A percentile compares a stretch with the other conserved stretches of the same genome.
These are phyloP conservation scores for Colletotrichum falcatum DNA, from an alignment of 2,329 filamentous ascomycete genomes.

Conservation along the genomic window DNA sequence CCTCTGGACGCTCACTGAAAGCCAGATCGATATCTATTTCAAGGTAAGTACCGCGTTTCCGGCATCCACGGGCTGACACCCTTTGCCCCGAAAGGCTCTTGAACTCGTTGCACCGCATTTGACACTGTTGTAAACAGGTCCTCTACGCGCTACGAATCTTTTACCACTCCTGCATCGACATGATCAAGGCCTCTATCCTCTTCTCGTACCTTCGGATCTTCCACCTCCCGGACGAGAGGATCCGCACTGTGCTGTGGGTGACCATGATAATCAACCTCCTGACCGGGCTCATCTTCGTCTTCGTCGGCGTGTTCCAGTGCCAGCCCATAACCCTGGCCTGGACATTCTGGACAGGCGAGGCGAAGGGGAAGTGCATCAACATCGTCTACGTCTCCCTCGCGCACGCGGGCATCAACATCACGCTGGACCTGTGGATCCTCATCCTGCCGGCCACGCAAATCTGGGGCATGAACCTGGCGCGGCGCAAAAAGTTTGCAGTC, in stretches of 20 bases:
- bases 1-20: constrained; percentile 22
- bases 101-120: accelerated
- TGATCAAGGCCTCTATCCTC: constrained; percentile 35
- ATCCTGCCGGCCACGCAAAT: constrained; percentile 21
- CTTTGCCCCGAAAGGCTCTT: no score
- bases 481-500: constrained; percentile 20
- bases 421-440: constrained; percentile 32
- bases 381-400: constrained; percentile 2
- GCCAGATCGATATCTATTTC: constrained; percentile 11
- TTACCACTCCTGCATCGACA: constrained; percentile 29
- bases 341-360: constrained; percentile 30
- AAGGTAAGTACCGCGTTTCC: not conserved
- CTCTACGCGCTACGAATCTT: constrained; percentile 23
- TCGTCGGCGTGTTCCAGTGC: constrained; percentile 22
- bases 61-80: no score
- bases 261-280: constrained; percentile 10
- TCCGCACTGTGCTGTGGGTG: constrained; percentile 18
- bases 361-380: constrained; percentile 17
- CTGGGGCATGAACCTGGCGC: constrained; percentile 27
- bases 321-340: constrained; percentile 20
- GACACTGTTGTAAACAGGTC: not conserved
- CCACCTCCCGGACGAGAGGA: constrained; percentile 32
- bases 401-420: constrained; percentile 29
- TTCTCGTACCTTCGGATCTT: constrained; percentile 38
- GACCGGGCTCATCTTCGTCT: constrained; percentile 20